Base-by-base conservation (phyloP, 257 asterid genomes). In the Lavandula angustifolia region DNA sequence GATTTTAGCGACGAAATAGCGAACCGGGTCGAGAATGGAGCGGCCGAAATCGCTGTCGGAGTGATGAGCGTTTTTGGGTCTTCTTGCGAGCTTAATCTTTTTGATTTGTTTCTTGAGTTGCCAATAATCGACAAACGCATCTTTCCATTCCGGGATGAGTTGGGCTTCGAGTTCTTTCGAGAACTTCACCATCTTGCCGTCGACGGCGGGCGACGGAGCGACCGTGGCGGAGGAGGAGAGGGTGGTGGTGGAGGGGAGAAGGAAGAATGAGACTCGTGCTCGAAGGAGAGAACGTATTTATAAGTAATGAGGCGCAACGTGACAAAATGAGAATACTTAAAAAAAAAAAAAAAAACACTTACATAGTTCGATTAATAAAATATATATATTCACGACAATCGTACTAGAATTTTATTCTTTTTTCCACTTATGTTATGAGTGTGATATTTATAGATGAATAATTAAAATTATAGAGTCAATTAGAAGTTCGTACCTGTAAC, bases 71-170 rank as follows among this genome's bases (percentile, higher is more conserved):
- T 68, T 82, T 0, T 80, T 78, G 2, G 84, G 11, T 60, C 72
- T 71, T 68, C 72, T 79, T 2, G 90, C 78, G 48, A 82, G 42
- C 76, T 81, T 88, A 7, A 88, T 73, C 47, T 70, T 86, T 78
- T 84, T 88, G 46, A 88, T 80, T 18, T 86, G 85, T 71, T 88
- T 88, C 70, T 88, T 88, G 1, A 88, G 84, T 13, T 67, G 80
- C 92, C 96, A 86, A 33, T 88, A 88, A 43, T 88, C 78, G 2
- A 88, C 83, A 65, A 86, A 86, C 1, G 95, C 96, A 9, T 88
- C 90, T 16, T 84, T 88, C 96, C 96, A 88, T 72, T 88, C 96
- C 13, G 96, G 96, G 8, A 88, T 88, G 47, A 88, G 87, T 48
- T 88, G 90, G 6, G 96, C 96, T 71, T 88, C 95, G 0, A 88